Base-by-base conservation (phyloP, 805 yeast species). In the Zygoascus tannicola region DNA sequence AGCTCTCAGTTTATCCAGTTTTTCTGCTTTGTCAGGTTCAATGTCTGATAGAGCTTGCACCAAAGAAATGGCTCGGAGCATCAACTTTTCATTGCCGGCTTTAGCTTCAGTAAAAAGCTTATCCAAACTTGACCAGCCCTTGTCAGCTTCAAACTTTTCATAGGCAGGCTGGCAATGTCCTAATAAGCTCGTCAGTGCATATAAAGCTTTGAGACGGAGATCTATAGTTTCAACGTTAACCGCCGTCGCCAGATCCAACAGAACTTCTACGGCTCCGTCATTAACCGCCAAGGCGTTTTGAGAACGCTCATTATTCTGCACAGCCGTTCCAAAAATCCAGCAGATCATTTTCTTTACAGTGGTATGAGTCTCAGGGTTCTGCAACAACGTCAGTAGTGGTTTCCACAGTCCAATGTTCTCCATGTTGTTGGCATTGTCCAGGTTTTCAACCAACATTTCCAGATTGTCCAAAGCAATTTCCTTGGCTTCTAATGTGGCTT, bases 391-490 rank as follows among this genome's bases (percentile, higher is more conserved):
- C n/a, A 86, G 66, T 35, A 88, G 60, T 2, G 79, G 68, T 19
- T 72, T 76, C 98, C 97, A 92, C 50, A 87, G 71, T 51, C 78
- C 76, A 69, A 88, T 59, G 54, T 81, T 83, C 51, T 84, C 90
- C 52, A 90, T 80, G 56, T 86, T 86, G 64, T 90, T 88, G 20
- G 97, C 97, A 61, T 92, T 92, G 62, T 92, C 97, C 48, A 90
- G 64, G 56, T 87, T 87, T 59, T 90, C 97, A 40, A 92, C 81
- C 41, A 90, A 68, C 90, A 88, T 86, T 60, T 90, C 96, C 56
- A 90, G 82, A 60, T 86, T 85, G 51, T 90, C 97, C 48, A 87
- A 74, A 0, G 97, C 95, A 5, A 75, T 74, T 41, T 80, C 68
- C 54, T 81, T 82, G 53, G 72, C 71, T 34, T 82, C 90, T 19